These are phyloP conservation scores for Auxenochlorella pyrenoidosa DNA, from an alignment of 139 green algal species.

Conservation along the genomic window DNA sequence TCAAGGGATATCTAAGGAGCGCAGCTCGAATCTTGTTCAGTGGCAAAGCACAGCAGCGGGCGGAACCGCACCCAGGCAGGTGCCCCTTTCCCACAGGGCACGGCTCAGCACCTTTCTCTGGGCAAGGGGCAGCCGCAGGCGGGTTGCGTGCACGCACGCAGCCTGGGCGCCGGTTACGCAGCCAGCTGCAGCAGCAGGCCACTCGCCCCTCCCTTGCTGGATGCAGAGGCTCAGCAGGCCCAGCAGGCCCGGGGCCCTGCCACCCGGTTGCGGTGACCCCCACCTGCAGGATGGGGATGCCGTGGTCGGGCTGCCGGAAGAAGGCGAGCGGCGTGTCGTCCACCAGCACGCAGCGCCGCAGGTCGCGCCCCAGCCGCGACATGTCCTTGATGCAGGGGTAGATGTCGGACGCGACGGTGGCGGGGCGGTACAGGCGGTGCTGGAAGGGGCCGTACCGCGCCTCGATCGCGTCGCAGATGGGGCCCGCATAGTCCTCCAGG, in stretches of 20 bases:
- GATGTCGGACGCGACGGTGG: slow-evolving; percentile 50
- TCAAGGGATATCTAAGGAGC: background rate
- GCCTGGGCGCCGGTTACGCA: no score
- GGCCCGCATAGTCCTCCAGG: slow-evolving; percentile 86
- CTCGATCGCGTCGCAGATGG: slow-evolving; percentile 81
- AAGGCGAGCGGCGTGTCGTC: slow-evolving; percentile 94
- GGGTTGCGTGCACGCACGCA: no score
- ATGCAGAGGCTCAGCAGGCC: no score
- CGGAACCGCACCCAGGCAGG: no score
- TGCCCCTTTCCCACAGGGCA: no score
- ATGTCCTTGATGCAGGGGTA: slow-evolving; percentile 96
- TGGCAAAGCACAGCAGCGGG: no score
- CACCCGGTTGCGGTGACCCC: no score
- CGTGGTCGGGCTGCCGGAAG: slow-evolving; percentile 86
- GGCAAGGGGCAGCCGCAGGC: background rate
- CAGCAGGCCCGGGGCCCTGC: no score
- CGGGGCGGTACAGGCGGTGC: slow-evolving; percentile 60
- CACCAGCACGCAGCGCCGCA: slow-evolving; percentile 82
- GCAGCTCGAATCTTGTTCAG: no score
- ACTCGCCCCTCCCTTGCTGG: no score
- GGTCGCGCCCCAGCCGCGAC: slow-evolving; percentile 68
- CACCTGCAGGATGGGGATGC: slow-evolving; percentile 88
- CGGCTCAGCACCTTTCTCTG: no score
- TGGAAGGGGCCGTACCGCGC: slow-evolving; percentile 48
- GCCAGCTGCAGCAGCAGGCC: no score